phyloP scores from a whole-genome alignment of 1,284 basidiomycete species.

The Heliocybe sulcata region DNA sequence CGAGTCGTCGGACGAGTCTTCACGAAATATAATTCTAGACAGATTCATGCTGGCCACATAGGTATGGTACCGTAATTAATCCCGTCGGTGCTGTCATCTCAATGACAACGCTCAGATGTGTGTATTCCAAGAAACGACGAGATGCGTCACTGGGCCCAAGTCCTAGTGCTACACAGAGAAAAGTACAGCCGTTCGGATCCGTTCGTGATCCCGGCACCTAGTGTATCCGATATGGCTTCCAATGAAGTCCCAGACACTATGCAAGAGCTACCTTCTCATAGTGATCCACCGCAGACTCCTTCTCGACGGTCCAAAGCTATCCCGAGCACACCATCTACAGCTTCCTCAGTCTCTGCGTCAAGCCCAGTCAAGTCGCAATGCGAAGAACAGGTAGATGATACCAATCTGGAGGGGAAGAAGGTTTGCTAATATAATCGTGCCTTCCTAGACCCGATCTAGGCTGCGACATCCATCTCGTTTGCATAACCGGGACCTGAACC shows the following conservation, averaged over 20 bases:
- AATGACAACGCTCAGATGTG: slow-evolving; percentile 21
- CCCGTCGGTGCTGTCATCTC: background rate
- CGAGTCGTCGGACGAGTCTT: slow-evolving; percentile 41
- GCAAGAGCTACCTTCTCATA: background rate
- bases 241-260: background rate
- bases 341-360: no score
- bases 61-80: slow-evolving; percentile 11
- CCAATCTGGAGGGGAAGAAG: background rate
- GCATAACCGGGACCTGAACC: slow-evolving; percentile 54
- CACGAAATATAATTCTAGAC: slow-evolving; percentile 32
- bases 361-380: no score
- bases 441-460: slow-evolving; percentile 32
- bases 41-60: slow-evolving; percentile 35
- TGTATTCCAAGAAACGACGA: slow-evolving; percentile 53
- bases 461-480: slow-evolving; percentile 65
- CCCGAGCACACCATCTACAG: no score
- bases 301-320: no score
- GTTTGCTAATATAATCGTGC: background rate
- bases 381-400: background rate
- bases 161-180: slow-evolving; percentile 44
- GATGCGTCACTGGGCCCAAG: slow-evolving; percentile 46
- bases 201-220: slow-evolving; percentile 36
- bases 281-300: slow-evolving; percentile 3
- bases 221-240: slow-evolving; percentile 9
- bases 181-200: slow-evolving; percentile 38